Conservation (phyloP, 129 eudicot species). For the Flaveria bidentis region DNA sequence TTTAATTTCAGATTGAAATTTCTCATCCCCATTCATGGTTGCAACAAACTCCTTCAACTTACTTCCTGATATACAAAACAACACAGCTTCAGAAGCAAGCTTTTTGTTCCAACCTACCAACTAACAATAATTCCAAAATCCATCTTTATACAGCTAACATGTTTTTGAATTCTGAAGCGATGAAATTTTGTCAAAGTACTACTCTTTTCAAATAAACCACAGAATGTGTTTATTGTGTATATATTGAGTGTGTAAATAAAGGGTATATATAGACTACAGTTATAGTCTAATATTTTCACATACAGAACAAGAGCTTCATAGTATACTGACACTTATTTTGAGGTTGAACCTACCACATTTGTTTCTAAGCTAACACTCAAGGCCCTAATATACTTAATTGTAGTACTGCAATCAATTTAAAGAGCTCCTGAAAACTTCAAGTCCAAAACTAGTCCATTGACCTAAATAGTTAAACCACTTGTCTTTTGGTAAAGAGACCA, state of each 20-base stretch:
- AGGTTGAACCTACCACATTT: slow-evolving; percentile 2
- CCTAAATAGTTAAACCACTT: slow-evolving; percentile 15
- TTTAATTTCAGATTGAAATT: slow-evolving; percentile 65
- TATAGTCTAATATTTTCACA: too few relatives aligned
- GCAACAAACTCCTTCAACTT: slow-evolving; percentile 94
- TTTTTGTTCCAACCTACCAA: not conserved
- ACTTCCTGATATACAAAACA: slow-evolving; percentile 57
- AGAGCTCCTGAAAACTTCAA: not conserved
- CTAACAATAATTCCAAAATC: too few relatives aligned
- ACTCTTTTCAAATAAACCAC: not conserved
- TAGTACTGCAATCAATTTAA: not conserved
- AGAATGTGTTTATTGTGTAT: too few relatives aligned
- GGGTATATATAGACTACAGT: too few relatives aligned
- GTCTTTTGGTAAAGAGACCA: slow-evolving; percentile 12
- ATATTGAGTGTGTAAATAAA: too few relatives aligned
- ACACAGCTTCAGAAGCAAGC: too few relatives aligned
- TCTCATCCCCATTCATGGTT: not conserved
- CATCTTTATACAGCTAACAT: too few relatives aligned
- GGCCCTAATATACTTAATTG: not conserved
- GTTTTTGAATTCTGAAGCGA: not conserved
- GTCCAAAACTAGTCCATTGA: not conserved
- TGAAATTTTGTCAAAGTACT: not conserved
- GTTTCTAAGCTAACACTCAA: not conserved
- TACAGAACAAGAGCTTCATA: not conserved
- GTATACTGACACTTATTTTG: not conserved